Evolutionary conservation across 2,329 filamentous ascomycete genomes (phyloP).

Genomic region (Curvularia spicifera): DNA sequence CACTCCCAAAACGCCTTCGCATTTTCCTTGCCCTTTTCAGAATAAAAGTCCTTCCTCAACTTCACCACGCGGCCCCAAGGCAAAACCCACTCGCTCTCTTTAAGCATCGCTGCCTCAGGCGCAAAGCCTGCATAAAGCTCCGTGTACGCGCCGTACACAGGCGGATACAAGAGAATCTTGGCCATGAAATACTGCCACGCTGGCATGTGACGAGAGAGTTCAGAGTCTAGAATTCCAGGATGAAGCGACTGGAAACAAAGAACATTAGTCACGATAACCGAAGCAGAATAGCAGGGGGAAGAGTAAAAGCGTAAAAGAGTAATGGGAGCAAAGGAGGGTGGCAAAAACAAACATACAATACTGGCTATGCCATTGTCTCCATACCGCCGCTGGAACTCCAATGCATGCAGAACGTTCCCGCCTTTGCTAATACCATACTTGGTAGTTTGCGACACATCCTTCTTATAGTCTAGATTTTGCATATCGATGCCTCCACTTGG

Average conservation of each 20-base stretch:
- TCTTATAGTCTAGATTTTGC: constrained; percentile 25
- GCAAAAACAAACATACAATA: constrained; percentile 19
- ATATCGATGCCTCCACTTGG: constrained; percentile 28
- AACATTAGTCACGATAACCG: not conserved
- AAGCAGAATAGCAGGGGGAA: not conserved
- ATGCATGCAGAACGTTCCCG: constrained; percentile 38
- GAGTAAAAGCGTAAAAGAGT: too few relatives aligned
- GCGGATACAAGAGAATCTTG: constrained; percentile 14
- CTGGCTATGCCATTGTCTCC: constrained; percentile 27
- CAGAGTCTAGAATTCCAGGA: constrained; percentile 47
- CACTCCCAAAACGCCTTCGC: constrained; percentile 55
- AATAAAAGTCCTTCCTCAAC: constrained; percentile 33
- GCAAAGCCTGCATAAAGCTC: constrained; percentile 34
- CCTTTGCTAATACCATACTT: constrained; percentile 39
- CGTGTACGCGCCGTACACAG: constrained; percentile 34
- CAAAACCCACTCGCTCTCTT: constrained; percentile 51
- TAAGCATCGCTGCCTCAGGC: constrained; percentile 20
- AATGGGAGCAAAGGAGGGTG: not conserved
- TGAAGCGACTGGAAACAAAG: constrained; percentile 35
- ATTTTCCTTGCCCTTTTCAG: constrained; percentile 39
- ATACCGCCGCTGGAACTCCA: constrained; percentile 27
- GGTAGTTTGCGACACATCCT: constrained; percentile 1
- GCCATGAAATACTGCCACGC: constrained; percentile 4
- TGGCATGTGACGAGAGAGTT: constrained; percentile 44
- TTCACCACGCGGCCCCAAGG: constrained; percentile 54